These are phyloP conservation scores for Pichia manshurica DNA, from an alignment of 805 yeast genomes.

Conservation along the genomic window DNA sequence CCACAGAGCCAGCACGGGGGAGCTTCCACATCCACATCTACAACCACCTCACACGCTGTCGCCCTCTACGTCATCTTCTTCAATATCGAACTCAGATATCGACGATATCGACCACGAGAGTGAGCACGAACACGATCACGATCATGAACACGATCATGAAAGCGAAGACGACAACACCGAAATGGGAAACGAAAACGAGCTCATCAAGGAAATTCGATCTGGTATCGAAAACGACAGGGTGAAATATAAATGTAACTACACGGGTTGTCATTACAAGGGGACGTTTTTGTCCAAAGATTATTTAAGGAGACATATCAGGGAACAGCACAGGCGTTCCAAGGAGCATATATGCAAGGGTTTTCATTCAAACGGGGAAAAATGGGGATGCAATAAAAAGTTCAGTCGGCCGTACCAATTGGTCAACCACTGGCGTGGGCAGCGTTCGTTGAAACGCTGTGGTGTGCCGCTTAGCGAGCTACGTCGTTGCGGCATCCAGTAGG, in stretches of 20 bases:
- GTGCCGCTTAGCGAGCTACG: constrained; percentile 23
- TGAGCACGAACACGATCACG: background rate
- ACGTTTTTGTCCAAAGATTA: constrained; percentile 28
- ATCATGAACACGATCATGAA: background rate
- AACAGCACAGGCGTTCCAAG: constrained; percentile 25
- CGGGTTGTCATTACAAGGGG: constrained; percentile 27
- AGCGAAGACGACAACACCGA: background rate
- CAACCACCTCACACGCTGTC: too few species aligned
- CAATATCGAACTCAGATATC: background rate
- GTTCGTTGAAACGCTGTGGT: constrained; percentile 27
- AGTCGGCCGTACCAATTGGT: constrained; percentile 31
- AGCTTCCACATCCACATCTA: too few species aligned
- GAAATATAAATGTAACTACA: constrained; percentile 19
- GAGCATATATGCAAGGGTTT: constrained; percentile 26
- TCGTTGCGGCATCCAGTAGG: background rate
- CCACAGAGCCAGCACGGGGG: too few species aligned
- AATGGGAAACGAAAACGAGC: background rate
- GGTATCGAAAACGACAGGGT: background rate
- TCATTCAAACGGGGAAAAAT: constrained; percentile 18
- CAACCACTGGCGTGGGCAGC: constrained; percentile 31
- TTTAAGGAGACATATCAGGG: constrained; percentile 28
- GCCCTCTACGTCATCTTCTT: background rate
- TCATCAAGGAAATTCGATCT: background rate
- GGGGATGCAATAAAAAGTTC: constrained; percentile 31
- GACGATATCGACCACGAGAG: background rate